Conservation (phyloP, 441 rosid genomes). For the Syzygium syzygioides region DNA sequence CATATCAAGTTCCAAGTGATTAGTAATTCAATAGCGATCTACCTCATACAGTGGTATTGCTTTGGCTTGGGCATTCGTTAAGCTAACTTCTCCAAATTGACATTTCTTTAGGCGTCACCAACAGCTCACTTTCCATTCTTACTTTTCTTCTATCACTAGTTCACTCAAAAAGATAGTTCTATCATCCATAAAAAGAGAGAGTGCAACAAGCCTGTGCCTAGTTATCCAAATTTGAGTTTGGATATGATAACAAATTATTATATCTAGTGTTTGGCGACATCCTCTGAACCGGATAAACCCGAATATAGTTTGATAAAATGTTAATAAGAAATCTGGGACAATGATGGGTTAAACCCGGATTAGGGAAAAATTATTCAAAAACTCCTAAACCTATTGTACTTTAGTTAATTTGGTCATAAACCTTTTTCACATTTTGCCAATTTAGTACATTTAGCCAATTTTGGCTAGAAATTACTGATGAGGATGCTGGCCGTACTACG, state of each 20-base stretch:
- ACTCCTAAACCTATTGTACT: no score
- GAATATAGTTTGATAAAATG: neutral
- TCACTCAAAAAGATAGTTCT: neutral
- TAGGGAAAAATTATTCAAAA: neutral
- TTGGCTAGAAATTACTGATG: no score
- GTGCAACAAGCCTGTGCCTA: neutral
- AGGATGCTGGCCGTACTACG: no score
- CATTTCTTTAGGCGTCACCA: neutral
- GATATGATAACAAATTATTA: neutral
- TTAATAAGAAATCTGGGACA: rapidly evolving
- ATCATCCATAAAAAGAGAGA: neutral
- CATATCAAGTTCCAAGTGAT: neutral
- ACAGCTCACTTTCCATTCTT: neutral
- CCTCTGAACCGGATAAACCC: neutral
- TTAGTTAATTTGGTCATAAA: no score
- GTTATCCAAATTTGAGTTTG: neutral
- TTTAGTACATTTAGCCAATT: no score
- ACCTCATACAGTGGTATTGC: neutral
- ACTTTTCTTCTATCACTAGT: neutral
- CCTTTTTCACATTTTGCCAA: no score
- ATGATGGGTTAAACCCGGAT: neutral
- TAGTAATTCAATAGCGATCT: neutral
- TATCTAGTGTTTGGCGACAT: neutral
- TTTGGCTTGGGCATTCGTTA: neutral
- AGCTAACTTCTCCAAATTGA: neutral